Base-by-base conservation (phyloP, 2,329 filamentous ascomycete species). In the Apiospora hydei region DNA sequence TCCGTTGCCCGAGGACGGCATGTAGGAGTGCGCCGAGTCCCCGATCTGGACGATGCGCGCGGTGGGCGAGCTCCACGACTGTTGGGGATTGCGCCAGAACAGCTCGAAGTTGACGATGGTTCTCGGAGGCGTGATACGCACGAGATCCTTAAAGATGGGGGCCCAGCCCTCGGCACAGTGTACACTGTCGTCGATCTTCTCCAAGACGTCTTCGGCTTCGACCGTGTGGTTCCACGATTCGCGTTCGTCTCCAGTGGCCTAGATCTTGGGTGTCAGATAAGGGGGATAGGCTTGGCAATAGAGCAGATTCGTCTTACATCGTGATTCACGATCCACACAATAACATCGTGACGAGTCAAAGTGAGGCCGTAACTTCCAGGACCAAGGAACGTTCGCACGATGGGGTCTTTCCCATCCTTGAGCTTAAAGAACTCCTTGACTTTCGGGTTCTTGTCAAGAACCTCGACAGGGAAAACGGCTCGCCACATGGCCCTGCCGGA, bases 301-400 rank as follows among this genome's bases (percentile, higher is more conserved):
- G 34, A 5, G 10, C 4, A 3, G 57, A 11, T 8, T 4, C 1
- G 11, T 4, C 57, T 82, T 51, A 70, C 81, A 71, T 82, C 80
- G 71, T 83, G 81, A 72, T 83, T 83, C 79, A 83, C 81, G 57
- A 82, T 77, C 81, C 81, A 83, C 43, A 82, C 79, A 71, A 81
- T 77, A 5, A 80, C 80, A 30, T 81, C 80, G 8, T 77, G 75
- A 2, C 81, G 79, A 34, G 78, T 78, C 38, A 83, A 71, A 0
- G 80, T 78, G 77, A 82, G 77, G 34, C 75, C 80, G 49, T 82
- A 83, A 26, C 81, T 86, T 72, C 85, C 84, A 74, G 77, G 83
- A 70, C 78, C 85, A 66, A 87, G 80, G 83, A 80, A 83, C 14
- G 85, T 86, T 51, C 85, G 82, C 24, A 85, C 81, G 11, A 85